Evolutionary conservation across 495 filamentous ascomycete genomes (phyloP), one percentile per base, ranked within the genome.

Genomic region (Hyphodiscus hymeniophilus): DNA sequence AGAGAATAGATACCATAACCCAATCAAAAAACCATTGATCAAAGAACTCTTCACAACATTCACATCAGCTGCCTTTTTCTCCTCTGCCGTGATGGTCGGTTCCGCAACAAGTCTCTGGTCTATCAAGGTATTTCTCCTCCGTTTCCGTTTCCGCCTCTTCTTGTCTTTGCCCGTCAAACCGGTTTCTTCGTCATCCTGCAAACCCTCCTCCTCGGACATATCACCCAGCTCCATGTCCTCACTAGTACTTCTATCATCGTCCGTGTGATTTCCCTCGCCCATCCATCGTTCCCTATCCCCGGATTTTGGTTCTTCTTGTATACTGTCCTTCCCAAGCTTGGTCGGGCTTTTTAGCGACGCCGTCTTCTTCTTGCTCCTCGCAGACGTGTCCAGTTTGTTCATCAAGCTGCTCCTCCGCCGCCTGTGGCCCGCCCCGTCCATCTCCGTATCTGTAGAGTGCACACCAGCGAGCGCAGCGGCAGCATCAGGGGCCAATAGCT

Each of bases 1-100:
- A 15, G 89, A 95, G 65, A 97, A 96, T 23, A 87, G 69, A 66
- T 96, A 95, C 92, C 92, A 98, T 53, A 94, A 69, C 22, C 76
- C 75, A 47, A 98, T 95, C 53, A 98, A 66, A 3, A 75, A 56
- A 28, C 66, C 74, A 63, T 98, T 97, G 54, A 86, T 70, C 22
- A 82, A 57, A 45, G 85, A 63, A 50, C 68, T 77, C 65, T 69
- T 82, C 12, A 87, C 31, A 4, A 97, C 76, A 57, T 70, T 84
- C 58, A 76, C 71, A 65, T 92, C 85, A 6, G 81, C 82, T 59
- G 79, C 61, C 52, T 75, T 79, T 60, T 79, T 76, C 62, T 87
- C 84, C 36, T 80, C 80, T 24, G 70, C 68, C 12, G 75, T 74
- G 23, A 79, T 67, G 17, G 58, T 44, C 26, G 65, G 67, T 24